These are phyloP conservation scores for Rheum nobile DNA, from an alignment of 148 eudicot genomes.

Conservation along the genomic window DNA sequence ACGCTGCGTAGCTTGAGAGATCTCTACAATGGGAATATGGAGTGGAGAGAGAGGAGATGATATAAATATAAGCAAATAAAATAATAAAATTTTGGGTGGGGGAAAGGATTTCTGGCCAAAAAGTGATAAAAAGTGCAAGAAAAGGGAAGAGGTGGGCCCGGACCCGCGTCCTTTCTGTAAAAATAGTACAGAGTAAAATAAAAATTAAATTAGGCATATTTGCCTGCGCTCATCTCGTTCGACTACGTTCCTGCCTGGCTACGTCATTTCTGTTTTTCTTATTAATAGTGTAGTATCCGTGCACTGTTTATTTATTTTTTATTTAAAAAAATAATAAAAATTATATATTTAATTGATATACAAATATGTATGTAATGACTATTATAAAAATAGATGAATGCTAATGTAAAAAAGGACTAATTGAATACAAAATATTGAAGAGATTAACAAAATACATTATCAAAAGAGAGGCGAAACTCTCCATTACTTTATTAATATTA, in stretches of 20 bases:
- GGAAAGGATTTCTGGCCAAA: not conserved
- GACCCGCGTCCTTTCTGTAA: conserved; percentile 4
- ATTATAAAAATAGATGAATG: no score
- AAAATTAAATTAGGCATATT: not conserved
- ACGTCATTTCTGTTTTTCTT: no score
- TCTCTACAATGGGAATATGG: not conserved
- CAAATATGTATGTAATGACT: no score
- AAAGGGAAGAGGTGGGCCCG: not conserved
- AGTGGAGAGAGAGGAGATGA: not conserved
- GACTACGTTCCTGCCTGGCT: not conserved
- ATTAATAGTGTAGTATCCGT: no score
- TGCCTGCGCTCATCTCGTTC: not conserved
- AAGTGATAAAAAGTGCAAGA: conserved; percentile 9
- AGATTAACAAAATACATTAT: no score
- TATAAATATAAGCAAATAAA: not conserved
- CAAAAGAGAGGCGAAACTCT: no score
- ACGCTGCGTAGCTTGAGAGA: conserved; percentile 5
- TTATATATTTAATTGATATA: no score
- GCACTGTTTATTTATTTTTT: no score
- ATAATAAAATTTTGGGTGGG: not conserved
- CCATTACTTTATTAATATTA: no score
- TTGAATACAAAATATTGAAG: no score
- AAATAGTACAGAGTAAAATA: not conserved
- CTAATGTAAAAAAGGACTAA: no score
- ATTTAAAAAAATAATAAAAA: no score